phyloP scores from a whole-genome alignment of 805 yeast species.

The Pichia phayaonensis region DNA sequence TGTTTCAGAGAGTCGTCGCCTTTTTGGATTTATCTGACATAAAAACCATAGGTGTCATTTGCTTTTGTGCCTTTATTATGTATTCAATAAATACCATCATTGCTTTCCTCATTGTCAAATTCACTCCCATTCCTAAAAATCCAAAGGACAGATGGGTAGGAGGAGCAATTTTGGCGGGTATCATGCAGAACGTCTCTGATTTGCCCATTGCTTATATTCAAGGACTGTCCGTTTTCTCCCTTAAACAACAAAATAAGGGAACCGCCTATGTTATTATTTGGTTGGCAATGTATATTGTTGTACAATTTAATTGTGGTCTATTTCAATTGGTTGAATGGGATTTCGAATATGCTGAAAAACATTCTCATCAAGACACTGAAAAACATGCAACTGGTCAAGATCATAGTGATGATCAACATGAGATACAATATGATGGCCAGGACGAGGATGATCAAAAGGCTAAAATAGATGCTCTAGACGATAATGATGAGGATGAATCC shows the following conservation, averaged over 20 bases:
- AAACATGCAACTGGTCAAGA: too few species aligned
- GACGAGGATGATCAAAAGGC: neutral
- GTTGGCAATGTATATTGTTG: slow-evolving; percentile 43
- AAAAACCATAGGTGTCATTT: slow-evolving; percentile 60
- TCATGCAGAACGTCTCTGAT: slow-evolving; percentile 70
- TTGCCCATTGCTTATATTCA: slow-evolving; percentile 72
- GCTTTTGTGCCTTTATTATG: slow-evolving; percentile 42
- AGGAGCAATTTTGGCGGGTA: slow-evolving; percentile 61
- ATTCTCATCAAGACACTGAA: neutral
- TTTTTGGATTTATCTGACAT: slow-evolving; percentile 58
- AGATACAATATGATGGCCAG: neutral
- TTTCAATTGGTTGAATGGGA: slow-evolving; percentile 44
- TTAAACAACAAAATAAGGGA: slow-evolving; percentile 31
- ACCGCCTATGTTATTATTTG: slow-evolving; percentile 51
- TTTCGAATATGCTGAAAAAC: slow-evolving; percentile 29
- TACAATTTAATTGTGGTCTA: slow-evolving; percentile 47
- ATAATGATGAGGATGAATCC: neutral
- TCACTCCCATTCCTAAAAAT: slow-evolving; percentile 44
- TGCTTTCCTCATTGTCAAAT: slow-evolving; percentile 30
- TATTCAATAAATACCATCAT: slow-evolving; percentile 43
- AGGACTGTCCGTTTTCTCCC: slow-evolving; percentile 42
- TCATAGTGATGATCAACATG: slow-evolving; percentile 6
- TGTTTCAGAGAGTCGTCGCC: slow-evolving; percentile 54
- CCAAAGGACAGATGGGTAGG: slow-evolving; percentile 50
- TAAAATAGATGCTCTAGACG: neutral